A percentile compares a stretch with the other conserved stretches of the same genome.
These are phyloP conservation scores for Vickermania ingenoplastis DNA, from an alignment of 208 protist genomes.

Conservation along the genomic window DNA sequence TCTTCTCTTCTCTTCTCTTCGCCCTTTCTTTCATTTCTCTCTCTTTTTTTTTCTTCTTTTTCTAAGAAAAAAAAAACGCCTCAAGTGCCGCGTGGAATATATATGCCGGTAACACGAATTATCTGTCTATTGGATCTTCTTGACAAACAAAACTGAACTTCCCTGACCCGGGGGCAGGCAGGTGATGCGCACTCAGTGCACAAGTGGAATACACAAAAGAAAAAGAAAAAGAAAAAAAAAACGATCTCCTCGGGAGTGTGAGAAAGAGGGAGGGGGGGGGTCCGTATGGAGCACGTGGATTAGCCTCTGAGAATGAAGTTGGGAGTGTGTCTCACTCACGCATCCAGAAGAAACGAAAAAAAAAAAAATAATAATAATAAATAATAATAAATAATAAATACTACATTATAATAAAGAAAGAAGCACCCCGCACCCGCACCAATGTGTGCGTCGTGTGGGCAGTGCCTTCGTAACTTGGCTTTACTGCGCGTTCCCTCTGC, in stretches of 20 bases:
- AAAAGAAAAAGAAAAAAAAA: background rate
- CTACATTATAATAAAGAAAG: too few relatives aligned
- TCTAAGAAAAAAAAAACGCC: background rate
- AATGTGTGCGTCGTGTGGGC: too few relatives aligned
- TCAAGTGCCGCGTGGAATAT: background rate
- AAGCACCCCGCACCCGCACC: too few relatives aligned
- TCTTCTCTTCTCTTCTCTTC: background rate
- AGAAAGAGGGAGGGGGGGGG: background rate
- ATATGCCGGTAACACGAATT: background rate
- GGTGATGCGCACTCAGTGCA: too few relatives aligned
- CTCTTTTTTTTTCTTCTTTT: background rate
- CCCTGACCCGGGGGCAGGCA: too few relatives aligned
- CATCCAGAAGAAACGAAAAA: background rate
- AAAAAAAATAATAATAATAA: too few relatives aligned
- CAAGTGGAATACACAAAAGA: too few relatives aligned
- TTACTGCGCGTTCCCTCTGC: too few relatives aligned
- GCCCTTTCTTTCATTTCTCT: background rate
- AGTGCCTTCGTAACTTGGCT: too few relatives aligned
- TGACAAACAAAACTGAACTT: too few relatives aligned
- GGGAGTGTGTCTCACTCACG: background rate
- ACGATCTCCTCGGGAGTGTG: background rate
- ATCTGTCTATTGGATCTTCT: constrained; percentile 1
- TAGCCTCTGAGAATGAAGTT: background rate
- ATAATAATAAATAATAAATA: too few relatives aligned
- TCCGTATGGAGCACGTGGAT: background rate